Evolutionary conservation across 2,329 filamentous ascomycete genomes (phyloP).

Genomic region (Coniochaeta pulveracea): DNA sequence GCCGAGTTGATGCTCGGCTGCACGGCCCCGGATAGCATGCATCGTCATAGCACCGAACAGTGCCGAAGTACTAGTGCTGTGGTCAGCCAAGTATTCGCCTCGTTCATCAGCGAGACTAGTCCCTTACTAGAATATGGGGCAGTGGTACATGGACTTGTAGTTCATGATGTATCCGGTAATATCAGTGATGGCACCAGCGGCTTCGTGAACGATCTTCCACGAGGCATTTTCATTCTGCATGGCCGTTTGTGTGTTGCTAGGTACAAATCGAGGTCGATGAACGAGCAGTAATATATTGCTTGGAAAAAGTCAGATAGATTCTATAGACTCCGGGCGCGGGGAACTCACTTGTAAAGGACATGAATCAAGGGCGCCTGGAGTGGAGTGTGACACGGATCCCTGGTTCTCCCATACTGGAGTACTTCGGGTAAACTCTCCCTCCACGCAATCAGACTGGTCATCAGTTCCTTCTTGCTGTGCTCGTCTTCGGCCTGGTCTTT

Average conservation of each 20-base stretch:
- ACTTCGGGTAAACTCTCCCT: neutral
- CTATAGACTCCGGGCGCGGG: neutral
- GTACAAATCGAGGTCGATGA: conserved; percentile 1
- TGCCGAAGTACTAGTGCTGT: conserved; percentile 1
- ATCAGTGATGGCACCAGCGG: conserved; percentile 1
- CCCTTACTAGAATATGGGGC: conserved; percentile 4
- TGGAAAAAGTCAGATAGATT: neutral
- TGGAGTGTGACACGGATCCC: neutral
- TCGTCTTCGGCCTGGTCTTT: conserved; percentile 1
- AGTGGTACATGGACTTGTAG: conserved; percentile 4
- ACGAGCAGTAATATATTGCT: conserved; percentile 3
- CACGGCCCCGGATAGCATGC: conserved; percentile 2
- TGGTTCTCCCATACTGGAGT: neutral
- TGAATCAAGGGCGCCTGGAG: conserved; percentile 1
- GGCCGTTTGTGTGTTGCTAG: neutral
- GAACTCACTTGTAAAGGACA: conserved; percentile 2
- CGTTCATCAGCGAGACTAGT: neutral
- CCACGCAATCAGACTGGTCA: conserved; percentile 3
- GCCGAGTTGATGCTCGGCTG: conserved; percentile 2
- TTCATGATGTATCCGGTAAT: conserved; percentile 5
- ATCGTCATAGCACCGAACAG: conserved; percentile 5
- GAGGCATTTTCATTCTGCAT: neutral
- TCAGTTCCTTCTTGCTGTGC: neutral
- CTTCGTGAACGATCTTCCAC: conserved; percentile 3
- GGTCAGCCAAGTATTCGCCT: neutral